phyloP scores from a whole-genome alignment of 1,284 basidiomycete species.

The Coriolopsis trogii region DNA sequence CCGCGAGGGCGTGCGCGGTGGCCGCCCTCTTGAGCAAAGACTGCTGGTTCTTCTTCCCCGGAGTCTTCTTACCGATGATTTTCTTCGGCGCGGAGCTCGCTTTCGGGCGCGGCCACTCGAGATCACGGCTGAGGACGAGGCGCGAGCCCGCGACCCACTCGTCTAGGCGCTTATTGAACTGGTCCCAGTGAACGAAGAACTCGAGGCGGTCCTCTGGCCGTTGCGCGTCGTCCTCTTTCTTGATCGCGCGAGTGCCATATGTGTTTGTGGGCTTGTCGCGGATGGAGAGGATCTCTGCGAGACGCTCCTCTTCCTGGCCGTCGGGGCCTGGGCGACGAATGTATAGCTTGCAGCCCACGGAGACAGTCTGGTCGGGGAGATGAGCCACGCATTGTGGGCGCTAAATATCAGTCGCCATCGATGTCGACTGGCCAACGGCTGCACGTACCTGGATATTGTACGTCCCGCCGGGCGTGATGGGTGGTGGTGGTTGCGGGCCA shows the following conservation, averaged over 20 bases:
- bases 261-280: conserved; percentile 79
- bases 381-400: conserved; percentile 25
- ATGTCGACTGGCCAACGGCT: conserved; percentile 9
- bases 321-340: conserved; percentile 78
- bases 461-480: conserved; percentile 71
- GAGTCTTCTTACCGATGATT: conserved; percentile 51
- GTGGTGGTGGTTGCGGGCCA: conserved; percentile 55
- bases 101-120: conserved; percentile 97
- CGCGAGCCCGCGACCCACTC: conserved; percentile 96
- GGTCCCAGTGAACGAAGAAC: conserved; percentile 97
- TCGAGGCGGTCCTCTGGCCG: conserved; percentile 82
- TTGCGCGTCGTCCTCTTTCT: conserved; percentile 46
- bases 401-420: conserved; percentile 31
- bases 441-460: conserved; percentile 72
- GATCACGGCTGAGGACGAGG: conserved; percentile 82
- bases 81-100: conserved; percentile 59
- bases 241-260: conserved; percentile 46
- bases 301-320: conserved; percentile 81
- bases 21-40: conserved; percentile 40
- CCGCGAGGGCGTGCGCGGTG: conserved; percentile 33
- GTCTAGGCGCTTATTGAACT: conserved; percentile 98
- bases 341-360: conserved; percentile 92
- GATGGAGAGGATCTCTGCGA: conserved; percentile 92
- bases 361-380: conserved; percentile 69
- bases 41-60: conserved; percentile 52